Evolutionary conservation across 495 filamentous ascomycete species (phyloP).

Genomic region (Neurospora pannonica): DNA sequence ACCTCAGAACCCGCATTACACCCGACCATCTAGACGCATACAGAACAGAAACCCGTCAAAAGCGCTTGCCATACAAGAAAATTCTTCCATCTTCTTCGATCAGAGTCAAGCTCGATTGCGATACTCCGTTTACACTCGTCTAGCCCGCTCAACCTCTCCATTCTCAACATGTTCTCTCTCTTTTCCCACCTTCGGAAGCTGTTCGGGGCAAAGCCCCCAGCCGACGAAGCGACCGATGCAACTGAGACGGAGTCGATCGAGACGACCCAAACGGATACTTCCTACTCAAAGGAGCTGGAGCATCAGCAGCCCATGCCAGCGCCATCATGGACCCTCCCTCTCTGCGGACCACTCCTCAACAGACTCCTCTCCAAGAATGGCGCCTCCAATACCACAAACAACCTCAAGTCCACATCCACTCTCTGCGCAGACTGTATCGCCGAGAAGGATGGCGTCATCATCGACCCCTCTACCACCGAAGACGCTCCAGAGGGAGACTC

Average conservation of each 20-base stretch:
- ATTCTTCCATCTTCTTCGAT: not conserved
- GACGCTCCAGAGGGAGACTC: not conserved
- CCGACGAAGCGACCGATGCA: not conserved
- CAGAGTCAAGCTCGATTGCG: not conserved
- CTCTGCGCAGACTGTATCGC: not conserved
- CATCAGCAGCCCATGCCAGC: not conserved
- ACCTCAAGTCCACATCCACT: not conserved
- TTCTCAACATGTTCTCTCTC: not conserved
- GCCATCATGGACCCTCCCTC: not conserved
- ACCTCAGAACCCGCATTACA: not conserved
- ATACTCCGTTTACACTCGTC: not conserved
- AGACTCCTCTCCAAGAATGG: not conserved
- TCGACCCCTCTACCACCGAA: not conserved
- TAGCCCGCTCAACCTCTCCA: not conserved
- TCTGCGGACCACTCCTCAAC: not conserved
- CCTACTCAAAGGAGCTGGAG: not conserved
- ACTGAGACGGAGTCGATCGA: not conserved
- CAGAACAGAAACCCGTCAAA: not conserved
- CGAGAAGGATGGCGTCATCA: not conserved
- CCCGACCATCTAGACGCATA: not conserved
- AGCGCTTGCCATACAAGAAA: not conserved
- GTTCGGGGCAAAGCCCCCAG: not conserved
- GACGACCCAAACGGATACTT: not conserved
- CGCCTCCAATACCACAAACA: not conserved
- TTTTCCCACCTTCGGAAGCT: not conserved